Evolutionary conservation across 495 filamentous ascomycete genomes (phyloP).

Genomic region (Opeltia flavorubescens): DNA sequence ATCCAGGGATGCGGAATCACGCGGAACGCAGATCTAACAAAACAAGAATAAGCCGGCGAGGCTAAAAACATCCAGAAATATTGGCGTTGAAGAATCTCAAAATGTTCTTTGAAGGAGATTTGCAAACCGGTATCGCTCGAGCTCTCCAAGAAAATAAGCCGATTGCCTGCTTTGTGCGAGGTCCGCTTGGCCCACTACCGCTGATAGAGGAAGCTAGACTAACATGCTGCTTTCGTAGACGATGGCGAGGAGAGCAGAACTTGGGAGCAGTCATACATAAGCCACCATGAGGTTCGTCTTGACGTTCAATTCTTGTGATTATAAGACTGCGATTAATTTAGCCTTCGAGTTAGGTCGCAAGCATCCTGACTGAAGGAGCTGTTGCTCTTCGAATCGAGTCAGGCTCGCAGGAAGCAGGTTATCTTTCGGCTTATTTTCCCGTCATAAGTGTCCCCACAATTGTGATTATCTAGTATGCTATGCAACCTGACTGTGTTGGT

Average conservation of each 20-base stretch:
- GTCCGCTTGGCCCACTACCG: slow-evolving; percentile 35
- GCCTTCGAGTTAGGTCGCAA: slow-evolving; percentile 23
- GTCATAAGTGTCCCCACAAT: slow-evolving; percentile 58
- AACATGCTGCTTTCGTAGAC: slow-evolving; percentile 30
- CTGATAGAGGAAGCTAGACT: background rate
- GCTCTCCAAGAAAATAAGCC: slow-evolving; percentile 53
- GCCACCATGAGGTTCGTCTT: slow-evolving; percentile 38
- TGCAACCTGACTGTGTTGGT: background rate
- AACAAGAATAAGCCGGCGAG: too few relatives aligned
- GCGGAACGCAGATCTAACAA: too few relatives aligned
- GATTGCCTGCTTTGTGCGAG: slow-evolving; percentile 57
- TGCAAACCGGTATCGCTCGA: slow-evolving; percentile 63
- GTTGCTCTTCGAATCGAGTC: slow-evolving; percentile 54
- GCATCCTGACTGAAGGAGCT: slow-evolving; percentile 38
- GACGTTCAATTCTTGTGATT: background rate
- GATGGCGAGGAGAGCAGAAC: slow-evolving; percentile 43
- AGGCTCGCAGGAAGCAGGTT: slow-evolving; percentile 65
- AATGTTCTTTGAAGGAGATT: slow-evolving; percentile 68
- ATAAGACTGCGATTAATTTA: background rate
- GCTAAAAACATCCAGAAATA: too few relatives aligned
- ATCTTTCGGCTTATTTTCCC: slow-evolving; percentile 67
- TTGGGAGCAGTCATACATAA: slow-evolving; percentile 69
- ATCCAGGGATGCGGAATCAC: too few relatives aligned
- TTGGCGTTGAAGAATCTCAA: too few relatives aligned
- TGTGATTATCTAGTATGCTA: slow-evolving; percentile 55